These are phyloP conservation scores for Anthoceros angustus DNA, from an alignment of 225 moss, liverwort and hornwort species.

Conservation along the genomic window DNA sequence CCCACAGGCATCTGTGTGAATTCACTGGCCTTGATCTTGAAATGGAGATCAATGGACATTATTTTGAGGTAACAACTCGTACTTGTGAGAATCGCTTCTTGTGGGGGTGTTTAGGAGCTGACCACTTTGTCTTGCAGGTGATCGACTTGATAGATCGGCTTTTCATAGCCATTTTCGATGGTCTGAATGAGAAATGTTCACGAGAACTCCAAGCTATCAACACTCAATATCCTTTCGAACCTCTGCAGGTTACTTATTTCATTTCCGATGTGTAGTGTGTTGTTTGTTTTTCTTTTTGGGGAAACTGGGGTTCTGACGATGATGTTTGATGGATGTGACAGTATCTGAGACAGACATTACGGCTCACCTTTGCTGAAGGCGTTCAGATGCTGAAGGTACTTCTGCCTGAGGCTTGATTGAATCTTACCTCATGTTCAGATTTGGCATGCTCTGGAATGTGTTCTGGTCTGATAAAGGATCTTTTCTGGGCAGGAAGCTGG, in stretches of 20 bases:
- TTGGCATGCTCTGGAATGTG: not conserved
- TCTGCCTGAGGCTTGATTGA: not conserved
- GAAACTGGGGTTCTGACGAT: conserved; percentile 4
- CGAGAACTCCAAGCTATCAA: conserved; percentile 48
- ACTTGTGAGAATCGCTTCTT: not conserved
- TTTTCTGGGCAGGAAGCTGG: conserved; percentile 46
- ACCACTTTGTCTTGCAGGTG: conserved; percentile 19
- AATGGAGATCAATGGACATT: conserved; percentile 98
- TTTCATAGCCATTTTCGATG: conserved; percentile 77
- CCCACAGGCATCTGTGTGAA: conserved; percentile 89
- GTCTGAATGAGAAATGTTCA: conserved; percentile 50
- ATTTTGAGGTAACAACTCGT: conserved; percentile 54
- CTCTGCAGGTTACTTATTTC: conserved; percentile 47
- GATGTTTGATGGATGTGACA: conserved; percentile 15
- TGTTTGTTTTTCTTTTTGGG: not conserved
- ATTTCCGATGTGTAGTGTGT: not conserved
- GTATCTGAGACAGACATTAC: conserved; percentile 55
- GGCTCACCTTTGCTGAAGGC: conserved; percentile 81
- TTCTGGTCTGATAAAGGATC: not conserved
- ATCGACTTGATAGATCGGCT: conserved; percentile 67
- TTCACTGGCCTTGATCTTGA: conserved; percentile 93
- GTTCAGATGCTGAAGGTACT: conserved; percentile 60
- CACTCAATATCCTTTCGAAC: conserved; percentile 77
- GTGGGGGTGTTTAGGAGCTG: not conserved
- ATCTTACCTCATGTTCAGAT: not conserved